Conservation (phyloP, 192 early-diverging fungal species). For the Dispira simplex region DNA sequence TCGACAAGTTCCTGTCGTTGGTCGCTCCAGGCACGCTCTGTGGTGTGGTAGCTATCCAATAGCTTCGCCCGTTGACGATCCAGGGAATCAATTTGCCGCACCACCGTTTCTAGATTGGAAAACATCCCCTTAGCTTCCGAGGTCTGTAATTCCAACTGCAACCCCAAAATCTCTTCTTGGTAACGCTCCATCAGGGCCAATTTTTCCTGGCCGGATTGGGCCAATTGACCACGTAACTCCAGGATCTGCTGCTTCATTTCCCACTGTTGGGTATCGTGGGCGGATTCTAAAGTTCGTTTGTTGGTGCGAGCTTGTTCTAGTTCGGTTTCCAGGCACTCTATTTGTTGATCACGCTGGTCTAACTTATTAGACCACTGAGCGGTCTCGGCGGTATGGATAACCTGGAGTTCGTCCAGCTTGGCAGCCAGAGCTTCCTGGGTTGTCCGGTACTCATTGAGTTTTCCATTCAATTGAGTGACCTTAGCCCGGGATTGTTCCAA, state of each 20-base stretch:
- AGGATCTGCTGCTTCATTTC: neutral
- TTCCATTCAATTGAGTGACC: neutral
- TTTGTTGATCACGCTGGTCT: neutral
- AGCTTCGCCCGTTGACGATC: too few relatives aligned
- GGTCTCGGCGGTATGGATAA: neutral
- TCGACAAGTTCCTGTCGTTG: too few relatives aligned
- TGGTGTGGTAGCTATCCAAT: too few relatives aligned
- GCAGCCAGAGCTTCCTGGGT: neutral
- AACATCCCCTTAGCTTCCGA: neutral
- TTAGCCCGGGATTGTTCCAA: neutral
- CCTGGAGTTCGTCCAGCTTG: neutral
- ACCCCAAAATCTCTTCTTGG: neutral
- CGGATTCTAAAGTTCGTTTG: neutral
- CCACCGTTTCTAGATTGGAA: too few relatives aligned
- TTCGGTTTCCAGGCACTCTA: neutral
- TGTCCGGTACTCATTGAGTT: neutral
- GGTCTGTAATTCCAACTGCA: neutral
- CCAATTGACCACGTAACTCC: neutral
- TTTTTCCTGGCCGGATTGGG: neutral
- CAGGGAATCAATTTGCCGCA: too few relatives aligned
- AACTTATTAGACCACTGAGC: too few relatives aligned
- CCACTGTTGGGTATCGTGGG: too few relatives aligned
- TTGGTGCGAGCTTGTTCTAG: neutral
- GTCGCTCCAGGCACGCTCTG: too few relatives aligned
- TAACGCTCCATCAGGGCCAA: neutral